Evolutionary conservation across 345 rosid genomes (phyloP).

Genomic region (Arabidopsis suecica): DNA sequence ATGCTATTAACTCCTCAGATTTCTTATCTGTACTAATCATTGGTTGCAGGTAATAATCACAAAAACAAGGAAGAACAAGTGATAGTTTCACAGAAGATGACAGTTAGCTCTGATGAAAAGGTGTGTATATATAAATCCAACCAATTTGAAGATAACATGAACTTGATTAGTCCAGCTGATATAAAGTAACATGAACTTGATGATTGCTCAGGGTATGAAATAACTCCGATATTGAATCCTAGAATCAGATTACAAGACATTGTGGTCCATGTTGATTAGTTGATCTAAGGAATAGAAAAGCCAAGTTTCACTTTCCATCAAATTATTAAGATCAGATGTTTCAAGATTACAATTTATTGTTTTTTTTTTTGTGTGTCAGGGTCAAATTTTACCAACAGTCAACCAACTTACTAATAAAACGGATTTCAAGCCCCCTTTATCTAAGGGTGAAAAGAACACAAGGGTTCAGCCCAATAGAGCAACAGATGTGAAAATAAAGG

Average conservation of each 20-base stretch:
- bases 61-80: slow-evolving; percentile 44
- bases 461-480: slow-evolving; percentile 38
- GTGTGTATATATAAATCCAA: slow-evolving; percentile 42
- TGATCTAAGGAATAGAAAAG: slow-evolving; percentile 19
- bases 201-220: slow-evolving; percentile 21
- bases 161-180: background rate
- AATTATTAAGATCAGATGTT: slow-evolving; percentile 3
- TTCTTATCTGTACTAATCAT: slow-evolving; percentile 33
- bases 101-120: slow-evolving; percentile 48
- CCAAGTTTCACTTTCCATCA: background rate
- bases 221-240: slow-evolving; percentile 3
- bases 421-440: slow-evolving; percentile 43
- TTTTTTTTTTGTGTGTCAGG: slow-evolving; percentile 51
- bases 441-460: slow-evolving; percentile 54
- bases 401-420: slow-evolving; percentile 45
- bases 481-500: slow-evolving; percentile 65
- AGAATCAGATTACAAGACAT: slow-evolving; percentile 13
- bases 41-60: slow-evolving; percentile 55
- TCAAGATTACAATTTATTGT: background rate
- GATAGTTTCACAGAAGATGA: slow-evolving; percentile 42
- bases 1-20: slow-evolving; percentile 11
- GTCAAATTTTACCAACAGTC: slow-evolving; percentile 36
- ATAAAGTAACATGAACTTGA: slow-evolving; percentile 8
- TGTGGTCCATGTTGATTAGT: slow-evolving; percentile 13
- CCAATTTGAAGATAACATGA: slow-evolving; percentile 10